A percentile compares a stretch with the other conserved stretches of the same genome.
phyloP scores from a whole-genome alignment of 176 grass and related monocot genomes.

The Avena atlantica region DNA sequence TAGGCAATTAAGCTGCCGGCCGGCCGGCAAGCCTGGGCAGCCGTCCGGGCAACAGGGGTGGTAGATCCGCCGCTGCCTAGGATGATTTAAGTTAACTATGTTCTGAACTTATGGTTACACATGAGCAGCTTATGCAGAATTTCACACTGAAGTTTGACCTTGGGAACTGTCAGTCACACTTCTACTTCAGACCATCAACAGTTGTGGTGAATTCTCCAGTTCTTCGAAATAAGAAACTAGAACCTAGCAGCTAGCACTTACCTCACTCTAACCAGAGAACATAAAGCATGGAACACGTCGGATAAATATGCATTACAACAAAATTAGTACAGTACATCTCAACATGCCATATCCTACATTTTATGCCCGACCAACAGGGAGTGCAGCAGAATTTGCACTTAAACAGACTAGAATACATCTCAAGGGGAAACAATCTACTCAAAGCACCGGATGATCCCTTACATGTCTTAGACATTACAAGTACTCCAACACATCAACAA shows the following conservation, averaged over 20 bases:
- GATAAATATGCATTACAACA: neutral
- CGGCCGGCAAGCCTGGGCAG: too few relatives aligned
- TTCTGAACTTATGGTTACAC: neutral
- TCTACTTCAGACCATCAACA: neutral
- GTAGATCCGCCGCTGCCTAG: too few relatives aligned
- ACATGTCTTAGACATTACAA: neutral
- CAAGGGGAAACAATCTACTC: neutral
- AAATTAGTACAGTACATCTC: too few relatives aligned
- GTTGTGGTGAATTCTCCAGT: neutral
- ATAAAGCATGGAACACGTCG: neutral
- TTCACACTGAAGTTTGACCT: neutral
- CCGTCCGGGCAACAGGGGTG: too few relatives aligned
- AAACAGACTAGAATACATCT: neutral
- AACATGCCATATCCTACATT: too few relatives aligned
- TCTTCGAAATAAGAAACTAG: neutral
- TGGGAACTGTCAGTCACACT: neutral
- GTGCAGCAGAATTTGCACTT: neutral
- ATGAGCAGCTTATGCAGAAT: neutral
- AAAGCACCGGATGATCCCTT: neutral
- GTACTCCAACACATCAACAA: neutral
- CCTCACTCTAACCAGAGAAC: too few relatives aligned
- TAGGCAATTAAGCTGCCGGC: too few relatives aligned
- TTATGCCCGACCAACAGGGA: neutral
- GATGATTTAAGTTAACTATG: neutral
- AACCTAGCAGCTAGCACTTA: too few relatives aligned